These are phyloP conservation scores for Lithospermum erythrorhizon DNA, from an alignment of 257 asterid species.

Conservation along the genomic window DNA sequence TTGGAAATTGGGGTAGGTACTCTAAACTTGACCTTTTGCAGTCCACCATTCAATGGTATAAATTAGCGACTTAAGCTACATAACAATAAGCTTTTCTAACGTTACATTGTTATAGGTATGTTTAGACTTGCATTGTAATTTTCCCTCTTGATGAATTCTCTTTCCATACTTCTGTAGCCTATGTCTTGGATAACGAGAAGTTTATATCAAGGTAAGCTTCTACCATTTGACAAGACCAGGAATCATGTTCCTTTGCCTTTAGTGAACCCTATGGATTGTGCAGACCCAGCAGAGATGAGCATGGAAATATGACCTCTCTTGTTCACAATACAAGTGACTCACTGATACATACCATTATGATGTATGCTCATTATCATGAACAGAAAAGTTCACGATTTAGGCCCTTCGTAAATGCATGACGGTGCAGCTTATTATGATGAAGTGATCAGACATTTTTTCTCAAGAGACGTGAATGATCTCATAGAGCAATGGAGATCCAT, in stretches of 20 bases:
- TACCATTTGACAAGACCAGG: conserved; percentile 37
- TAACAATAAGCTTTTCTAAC: not conserved
- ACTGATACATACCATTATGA: too few species aligned
- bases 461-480: not conserved
- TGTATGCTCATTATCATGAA: not conserved
- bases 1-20: too few species aligned
- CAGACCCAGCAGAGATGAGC: conserved; percentile 34
- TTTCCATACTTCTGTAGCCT: conserved; percentile 39
- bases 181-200: conserved; percentile 60
- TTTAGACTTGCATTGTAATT: not conserved
- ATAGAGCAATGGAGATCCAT: not conserved
- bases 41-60: too few species aligned
- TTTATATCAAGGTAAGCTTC: conserved; percentile 50
- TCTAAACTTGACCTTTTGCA: too few species aligned
- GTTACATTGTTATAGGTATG: not conserved
- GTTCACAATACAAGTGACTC: not conserved
- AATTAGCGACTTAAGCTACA: too few species aligned
- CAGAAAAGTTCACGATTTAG: too few species aligned
- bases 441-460: not conserved
- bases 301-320: conserved; percentile 44
- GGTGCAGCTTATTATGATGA: not conserved
- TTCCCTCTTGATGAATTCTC: not conserved
- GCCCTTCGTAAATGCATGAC: not conserved
- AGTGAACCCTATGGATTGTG: conserved; percentile 23
- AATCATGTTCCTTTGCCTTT: conserved; percentile 16